These are phyloP conservation scores for Kodamaea arcana DNA, from an alignment of 1,139 yeast genomes.

Conservation along the genomic window DNA sequence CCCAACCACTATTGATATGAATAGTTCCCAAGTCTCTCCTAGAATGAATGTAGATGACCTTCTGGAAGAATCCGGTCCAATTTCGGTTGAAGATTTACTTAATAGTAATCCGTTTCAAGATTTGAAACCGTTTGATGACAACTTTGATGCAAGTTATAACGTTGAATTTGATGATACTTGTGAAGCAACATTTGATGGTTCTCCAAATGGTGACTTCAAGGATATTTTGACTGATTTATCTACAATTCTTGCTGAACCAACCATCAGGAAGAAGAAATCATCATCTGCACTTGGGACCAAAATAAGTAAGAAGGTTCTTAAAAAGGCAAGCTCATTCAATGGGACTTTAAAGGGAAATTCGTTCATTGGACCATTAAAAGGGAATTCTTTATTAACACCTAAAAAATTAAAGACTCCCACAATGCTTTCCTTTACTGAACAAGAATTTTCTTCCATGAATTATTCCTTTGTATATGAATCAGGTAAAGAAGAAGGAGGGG, in stretches of 20 bases:
- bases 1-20: slow-evolving; percentile 16
- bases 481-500: slow-evolving; percentile 10
- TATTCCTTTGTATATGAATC: slow-evolving; percentile 20
- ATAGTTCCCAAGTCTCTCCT: slow-evolving; percentile 11
- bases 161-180: background rate
- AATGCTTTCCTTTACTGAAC: slow-evolving; percentile 21
- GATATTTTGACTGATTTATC: slow-evolving; percentile 8
- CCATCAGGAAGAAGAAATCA: slow-evolving; percentile 6
- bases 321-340: slow-evolving; percentile 14
- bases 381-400: background rate
- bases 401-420: slow-evolving; percentile 10
- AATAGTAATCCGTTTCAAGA: slow-evolving; percentile 21
- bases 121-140: slow-evolving; percentile 7
- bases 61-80: slow-evolving; percentile 6
- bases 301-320: slow-evolving; percentile 12
- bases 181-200: slow-evolving; percentile 2
- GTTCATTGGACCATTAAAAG: background rate
- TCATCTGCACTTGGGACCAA: slow-evolving; percentile 6
- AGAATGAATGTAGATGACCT: slow-evolving; percentile 3
- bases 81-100: slow-evolving; percentile 21
- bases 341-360: slow-evolving; percentile 2
- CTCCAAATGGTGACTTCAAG: slow-evolving; percentile 9
- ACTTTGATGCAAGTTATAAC: slow-evolving; percentile 4
- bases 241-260: slow-evolving; percentile 6
- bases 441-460: slow-evolving; percentile 18